Conservation (phyloP, 1,139 yeast species). For the Taphrina wiesneri region DNA sequence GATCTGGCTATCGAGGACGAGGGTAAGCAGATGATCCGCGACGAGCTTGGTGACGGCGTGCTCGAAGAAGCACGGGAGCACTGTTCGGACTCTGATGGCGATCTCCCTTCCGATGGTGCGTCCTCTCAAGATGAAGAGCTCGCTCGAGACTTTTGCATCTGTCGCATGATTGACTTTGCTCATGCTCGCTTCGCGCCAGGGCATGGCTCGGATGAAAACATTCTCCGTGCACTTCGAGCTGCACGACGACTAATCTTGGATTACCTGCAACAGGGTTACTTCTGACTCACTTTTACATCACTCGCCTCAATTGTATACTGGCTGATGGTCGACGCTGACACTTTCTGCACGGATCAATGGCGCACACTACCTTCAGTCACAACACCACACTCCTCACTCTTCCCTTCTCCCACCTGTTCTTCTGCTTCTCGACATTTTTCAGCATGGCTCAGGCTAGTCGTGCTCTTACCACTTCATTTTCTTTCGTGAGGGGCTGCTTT, state of each 20-base stretch:
- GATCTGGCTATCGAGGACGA: conserved; percentile 43
- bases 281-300: too few relatives aligned
- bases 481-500: neutral
- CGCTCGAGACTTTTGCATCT: conserved; percentile 29
- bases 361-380: too few relatives aligned
- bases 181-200: conserved; percentile 70
- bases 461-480: neutral
- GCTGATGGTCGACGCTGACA: too few relatives aligned
- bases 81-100: neutral
- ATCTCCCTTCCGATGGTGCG: neutral
- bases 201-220: conserved; percentile 69
- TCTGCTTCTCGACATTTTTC: neutral
- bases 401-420: neutral
- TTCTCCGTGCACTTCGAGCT: conserved; percentile 54
- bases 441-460: neutral
- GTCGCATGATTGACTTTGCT: conserved; percentile 77
- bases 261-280: conserved; percentile 10
- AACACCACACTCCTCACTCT: neutral
- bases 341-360: too few relatives aligned
- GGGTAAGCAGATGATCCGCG: conserved; percentile 44
- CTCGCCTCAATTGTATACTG: too few relatives aligned
- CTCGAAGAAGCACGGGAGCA: neutral
- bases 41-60: conserved; percentile 36
- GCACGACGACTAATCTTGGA: conserved; percentile 17
- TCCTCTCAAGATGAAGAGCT: conserved; percentile 21